Evolutionary conservation across 345 rosid genomes (phyloP).

Genomic region (Corchorus capsularis): DNA sequence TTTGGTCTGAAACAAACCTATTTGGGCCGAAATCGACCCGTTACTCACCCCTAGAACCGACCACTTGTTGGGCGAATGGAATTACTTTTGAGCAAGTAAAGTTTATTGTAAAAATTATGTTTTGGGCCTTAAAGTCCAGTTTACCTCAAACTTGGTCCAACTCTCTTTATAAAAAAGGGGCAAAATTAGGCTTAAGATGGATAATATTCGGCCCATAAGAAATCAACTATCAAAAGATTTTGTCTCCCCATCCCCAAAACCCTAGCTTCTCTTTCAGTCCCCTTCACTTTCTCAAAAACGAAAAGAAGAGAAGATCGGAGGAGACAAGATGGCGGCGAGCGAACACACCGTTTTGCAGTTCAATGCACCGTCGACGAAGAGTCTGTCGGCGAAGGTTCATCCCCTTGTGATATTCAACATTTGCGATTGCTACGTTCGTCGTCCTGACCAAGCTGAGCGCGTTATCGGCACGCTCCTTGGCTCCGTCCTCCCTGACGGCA

Average conservation of each 20-base stretch:
- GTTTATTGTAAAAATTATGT: too few relatives aligned
- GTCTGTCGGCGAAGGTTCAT: slow-evolving; percentile 67
- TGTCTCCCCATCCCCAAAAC: slow-evolving; percentile 26
- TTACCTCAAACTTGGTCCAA: too few relatives aligned
- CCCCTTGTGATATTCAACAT: slow-evolving; percentile 93
- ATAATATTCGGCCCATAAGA: neutral
- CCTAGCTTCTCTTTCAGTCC: slow-evolving; percentile 24
- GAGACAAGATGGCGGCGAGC: slow-evolving; percentile 60
- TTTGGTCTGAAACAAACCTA: too few relatives aligned
- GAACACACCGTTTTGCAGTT: slow-evolving; percentile 77
- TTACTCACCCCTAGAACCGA: too few relatives aligned
- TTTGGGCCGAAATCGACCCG: too few relatives aligned
- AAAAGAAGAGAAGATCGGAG: neutral
- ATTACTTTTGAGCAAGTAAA: too few relatives aligned
- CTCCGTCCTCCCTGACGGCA: slow-evolving; percentile 79
- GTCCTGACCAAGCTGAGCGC: slow-evolving; percentile 91
- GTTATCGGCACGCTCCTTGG: slow-evolving; percentile 98
- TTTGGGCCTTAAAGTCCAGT: too few relatives aligned
- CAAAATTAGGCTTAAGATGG: neutral
- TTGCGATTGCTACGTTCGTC: slow-evolving; percentile 91
- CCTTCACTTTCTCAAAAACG: neutral
- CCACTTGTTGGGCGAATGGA: too few relatives aligned
- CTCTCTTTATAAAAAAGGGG: neutral
- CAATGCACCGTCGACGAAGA: slow-evolving; percentile 36
- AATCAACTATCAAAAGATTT: neutral